phyloP scores from a whole-genome alignment of 192 early-diverging fungal species.

The Entomortierella beljakovae region DNA sequence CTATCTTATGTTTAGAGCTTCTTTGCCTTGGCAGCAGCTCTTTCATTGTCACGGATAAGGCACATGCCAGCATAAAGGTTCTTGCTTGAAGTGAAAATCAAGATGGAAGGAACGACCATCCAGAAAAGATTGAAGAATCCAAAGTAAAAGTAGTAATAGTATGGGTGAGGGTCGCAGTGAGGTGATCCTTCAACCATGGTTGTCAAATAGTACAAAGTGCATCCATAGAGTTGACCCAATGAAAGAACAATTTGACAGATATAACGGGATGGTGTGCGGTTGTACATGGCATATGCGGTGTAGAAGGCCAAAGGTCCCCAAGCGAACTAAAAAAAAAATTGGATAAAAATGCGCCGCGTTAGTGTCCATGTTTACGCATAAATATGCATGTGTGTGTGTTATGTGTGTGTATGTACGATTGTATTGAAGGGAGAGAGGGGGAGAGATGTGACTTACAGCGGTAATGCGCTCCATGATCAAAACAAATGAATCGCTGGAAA shows the following conservation, averaged over 20 bases:
- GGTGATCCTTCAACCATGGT: slow-evolving; percentile 74
- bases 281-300: slow-evolving; percentile 66
- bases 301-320: slow-evolving; percentile 71
- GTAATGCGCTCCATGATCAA: slow-evolving; percentile 91
- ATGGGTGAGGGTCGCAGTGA: slow-evolving; percentile 77
- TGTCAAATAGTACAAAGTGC: slow-evolving; percentile 85
- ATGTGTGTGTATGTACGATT: too few relatives aligned
- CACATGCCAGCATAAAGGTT: slow-evolving; percentile 66
- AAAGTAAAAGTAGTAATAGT: slow-evolving; percentile 95
- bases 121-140: slow-evolving; percentile 84
- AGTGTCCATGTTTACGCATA: too few relatives aligned
- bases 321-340: slow-evolving; percentile 54
- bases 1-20: slow-evolving; percentile 6
- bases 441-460: slow-evolving; percentile 67
- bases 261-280: slow-evolving; percentile 65
- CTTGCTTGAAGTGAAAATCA: slow-evolving; percentile 62
- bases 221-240: slow-evolving; percentile 84
- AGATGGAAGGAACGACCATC: slow-evolving; percentile 77
- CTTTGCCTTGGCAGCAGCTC: slow-evolving; percentile 46
- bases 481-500: slow-evolving; percentile 85
- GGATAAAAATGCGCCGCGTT: too few relatives aligned
- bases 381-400: too few relatives aligned
- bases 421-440: background rate
- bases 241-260: slow-evolving; percentile 69
- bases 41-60: slow-evolving; percentile 57